Conservation (phyloP, 2,329 filamentous ascomycete species). For the Lomentospora prolificans region DNA sequence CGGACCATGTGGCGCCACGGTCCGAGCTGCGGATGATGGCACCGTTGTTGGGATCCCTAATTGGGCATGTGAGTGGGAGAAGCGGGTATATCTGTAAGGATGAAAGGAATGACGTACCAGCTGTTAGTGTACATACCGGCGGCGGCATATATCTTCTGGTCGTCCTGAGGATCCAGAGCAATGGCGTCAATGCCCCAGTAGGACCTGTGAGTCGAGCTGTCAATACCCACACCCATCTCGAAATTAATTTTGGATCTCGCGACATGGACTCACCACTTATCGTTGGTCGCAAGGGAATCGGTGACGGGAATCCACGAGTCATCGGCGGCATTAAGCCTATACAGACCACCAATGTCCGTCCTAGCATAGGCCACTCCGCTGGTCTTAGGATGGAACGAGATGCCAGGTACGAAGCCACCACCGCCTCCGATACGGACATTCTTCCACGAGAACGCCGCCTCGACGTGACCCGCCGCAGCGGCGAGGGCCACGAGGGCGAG, state of each 20-base stretch:
- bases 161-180: conserved; percentile 43
- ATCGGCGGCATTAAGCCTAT: conserved; percentile 39
- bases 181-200: conserved; percentile 49
- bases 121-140: conserved; percentile 49
- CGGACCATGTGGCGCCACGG: conserved; percentile 40
- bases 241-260: neutral
- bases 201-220: conserved; percentile 25
- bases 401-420: conserved; percentile 45
- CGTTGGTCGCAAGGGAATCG: conserved; percentile 32
- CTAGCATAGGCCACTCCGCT: conserved; percentile 44
- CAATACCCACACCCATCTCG: conserved; percentile 6
- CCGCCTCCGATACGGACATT: conserved; percentile 45
- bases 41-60: conserved; percentile 42
- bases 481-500: conserved; percentile 2
- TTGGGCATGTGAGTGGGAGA: neutral
- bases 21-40: conserved; percentile 45
- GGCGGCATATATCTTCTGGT: conserved; percentile 41
- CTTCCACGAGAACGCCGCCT: conserved; percentile 31
- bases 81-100: neutral
- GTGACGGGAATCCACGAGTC: conserved; percentile 46
- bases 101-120: conserved; percentile 26
- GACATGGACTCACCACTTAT: conserved; percentile 29
- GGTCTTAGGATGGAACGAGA: conserved; percentile 44
- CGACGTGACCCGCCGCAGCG: conserved; percentile 16
- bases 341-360: conserved; percentile 48